These are phyloP conservation scores for Geotrichum klebahnii DNA, from an alignment of 1,139 yeast species.

Conservation along the genomic window DNA sequence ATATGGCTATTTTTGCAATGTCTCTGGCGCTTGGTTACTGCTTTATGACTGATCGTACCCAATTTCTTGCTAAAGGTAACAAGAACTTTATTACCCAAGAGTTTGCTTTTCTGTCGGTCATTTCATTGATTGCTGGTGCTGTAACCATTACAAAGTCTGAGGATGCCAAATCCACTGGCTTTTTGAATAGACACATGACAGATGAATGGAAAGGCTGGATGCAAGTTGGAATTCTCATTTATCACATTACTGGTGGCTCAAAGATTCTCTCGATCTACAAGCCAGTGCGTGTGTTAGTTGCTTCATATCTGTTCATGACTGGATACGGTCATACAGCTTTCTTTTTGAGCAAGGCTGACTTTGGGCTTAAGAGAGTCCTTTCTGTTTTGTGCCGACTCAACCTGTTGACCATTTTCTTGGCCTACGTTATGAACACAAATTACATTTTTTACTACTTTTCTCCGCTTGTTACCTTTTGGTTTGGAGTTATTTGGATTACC, in stretches of 20 bases:
- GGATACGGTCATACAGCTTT: slow-evolving; percentile 31
- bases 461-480: slow-evolving; percentile 32
- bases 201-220: slow-evolving; percentile 35
- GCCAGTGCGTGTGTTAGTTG: slow-evolving; percentile 29
- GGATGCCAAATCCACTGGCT: slow-evolving; percentile 25
- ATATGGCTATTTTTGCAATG: slow-evolving; percentile 24
- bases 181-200: slow-evolving; percentile 30
- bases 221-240: slow-evolving; percentile 30
- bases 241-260: slow-evolving; percentile 32
- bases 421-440: slow-evolving; percentile 30
- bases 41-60: slow-evolving; percentile 28
- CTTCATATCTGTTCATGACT: slow-evolving; percentile 31
- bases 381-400: slow-evolving; percentile 30
- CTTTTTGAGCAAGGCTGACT: slow-evolving; percentile 29
- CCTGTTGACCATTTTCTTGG: slow-evolving; percentile 27
- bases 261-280: slow-evolving; percentile 30
- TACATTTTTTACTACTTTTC: slow-evolving; percentile 31
- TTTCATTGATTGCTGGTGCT: slow-evolving; percentile 21
- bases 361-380: slow-evolving; percentile 28
- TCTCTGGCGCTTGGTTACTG: slow-evolving; percentile 25
- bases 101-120: slow-evolving; percentile 22
- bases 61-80: slow-evolving; percentile 26
- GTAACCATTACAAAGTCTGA: slow-evolving; percentile 20
- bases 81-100: slow-evolving; percentile 26
- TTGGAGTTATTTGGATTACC: slow-evolving; percentile 27